These are phyloP conservation scores for Fusarium succisae DNA, from an alignment of 2,329 filamentous ascomycete species.

Conservation along the genomic window DNA sequence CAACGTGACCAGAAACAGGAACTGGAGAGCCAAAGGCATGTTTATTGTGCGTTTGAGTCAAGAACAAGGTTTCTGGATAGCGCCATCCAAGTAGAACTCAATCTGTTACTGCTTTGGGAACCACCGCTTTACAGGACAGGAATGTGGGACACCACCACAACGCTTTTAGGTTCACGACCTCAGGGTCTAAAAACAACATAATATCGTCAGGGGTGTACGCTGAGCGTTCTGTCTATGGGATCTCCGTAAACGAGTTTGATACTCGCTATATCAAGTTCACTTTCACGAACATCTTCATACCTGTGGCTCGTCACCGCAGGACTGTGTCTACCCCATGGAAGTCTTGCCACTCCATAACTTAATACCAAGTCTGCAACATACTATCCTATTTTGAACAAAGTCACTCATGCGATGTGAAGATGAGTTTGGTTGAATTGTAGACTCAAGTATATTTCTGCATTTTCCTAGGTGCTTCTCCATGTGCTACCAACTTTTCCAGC, in stretches of 20 bases:
- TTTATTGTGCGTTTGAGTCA: background rate
- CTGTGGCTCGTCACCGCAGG: background rate
- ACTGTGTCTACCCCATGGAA: background rate
- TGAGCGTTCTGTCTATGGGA: background rate
- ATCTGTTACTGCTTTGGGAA: constrained; percentile 11
- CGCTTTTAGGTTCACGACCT: constrained; percentile 1
- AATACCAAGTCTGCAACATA: background rate
- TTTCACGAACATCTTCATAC: background rate
- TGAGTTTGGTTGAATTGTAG: background rate
- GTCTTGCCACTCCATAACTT: background rate
- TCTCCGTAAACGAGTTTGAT: background rate
- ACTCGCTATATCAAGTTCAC: background rate
- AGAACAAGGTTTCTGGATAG: constrained; percentile 5
- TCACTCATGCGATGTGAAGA: background rate
- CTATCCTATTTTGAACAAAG: background rate
- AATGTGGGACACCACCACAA: constrained; percentile 29
- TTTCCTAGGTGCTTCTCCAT: background rate
- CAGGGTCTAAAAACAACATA: constrained; percentile 5
- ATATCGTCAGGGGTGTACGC: background rate
- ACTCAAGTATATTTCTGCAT: background rate
- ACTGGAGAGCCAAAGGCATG: background rate
- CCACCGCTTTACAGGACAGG: constrained; percentile 9
- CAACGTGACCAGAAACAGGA: constrained; percentile 5
- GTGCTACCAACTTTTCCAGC: background rate
- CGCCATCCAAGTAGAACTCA: background rate